A percentile compares a stretch with the other conserved stretches of the same genome.
phyloP scores from a whole-genome alignment of 2,329 filamentous ascomycete genomes.

The Coccinonectria pachysandricola region DNA sequence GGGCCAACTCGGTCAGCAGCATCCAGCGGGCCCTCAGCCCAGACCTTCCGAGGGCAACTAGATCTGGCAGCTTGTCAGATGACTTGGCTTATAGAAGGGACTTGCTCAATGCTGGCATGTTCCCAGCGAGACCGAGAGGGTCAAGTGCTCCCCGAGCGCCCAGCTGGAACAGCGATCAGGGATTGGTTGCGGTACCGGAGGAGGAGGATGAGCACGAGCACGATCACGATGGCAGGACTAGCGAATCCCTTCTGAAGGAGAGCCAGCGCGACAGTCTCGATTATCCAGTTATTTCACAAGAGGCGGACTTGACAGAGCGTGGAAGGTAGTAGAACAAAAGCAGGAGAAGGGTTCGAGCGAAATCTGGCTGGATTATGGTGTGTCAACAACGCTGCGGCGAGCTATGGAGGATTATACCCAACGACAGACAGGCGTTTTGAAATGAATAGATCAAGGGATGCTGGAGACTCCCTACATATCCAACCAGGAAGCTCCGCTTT shows the following conservation, averaged over 20 bases:
- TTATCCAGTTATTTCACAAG: conserved; percentile 12
- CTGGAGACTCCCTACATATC: too few relatives aligned
- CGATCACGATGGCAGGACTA: conserved; percentile 13
- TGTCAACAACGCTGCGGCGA: too few relatives aligned
- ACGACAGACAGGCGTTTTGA: too few relatives aligned
- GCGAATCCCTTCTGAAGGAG: conserved; percentile 20
- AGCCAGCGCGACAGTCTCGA: conserved; percentile 15
- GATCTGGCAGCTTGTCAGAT: conserved; percentile 1
- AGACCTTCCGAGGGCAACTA: too few relatives aligned
- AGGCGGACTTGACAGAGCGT: conserved; percentile 18
- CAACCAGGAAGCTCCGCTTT: too few relatives aligned
- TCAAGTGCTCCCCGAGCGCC: conserved; percentile 18
- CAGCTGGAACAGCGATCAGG: conserved; percentile 29
- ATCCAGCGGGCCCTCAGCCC: conserved; percentile 5
- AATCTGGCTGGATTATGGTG: too few relatives aligned
- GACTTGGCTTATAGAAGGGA: conserved; percentile 4
- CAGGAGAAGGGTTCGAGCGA: too few relatives aligned
- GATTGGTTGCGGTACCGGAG: conserved; percentile 29
- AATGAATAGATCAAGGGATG: too few relatives aligned
- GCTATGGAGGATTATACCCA: too few relatives aligned
- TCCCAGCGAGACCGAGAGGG: conserved; percentile 15
- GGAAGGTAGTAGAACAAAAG: too few relatives aligned
- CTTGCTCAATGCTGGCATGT: conserved; percentile 2
- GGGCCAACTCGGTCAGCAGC: conserved; percentile 23
- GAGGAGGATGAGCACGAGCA: conserved; percentile 22